Conservation (phyloP, 2,329 filamentous ascomycete species). For the Lasiodiplodia sp. region DNA sequence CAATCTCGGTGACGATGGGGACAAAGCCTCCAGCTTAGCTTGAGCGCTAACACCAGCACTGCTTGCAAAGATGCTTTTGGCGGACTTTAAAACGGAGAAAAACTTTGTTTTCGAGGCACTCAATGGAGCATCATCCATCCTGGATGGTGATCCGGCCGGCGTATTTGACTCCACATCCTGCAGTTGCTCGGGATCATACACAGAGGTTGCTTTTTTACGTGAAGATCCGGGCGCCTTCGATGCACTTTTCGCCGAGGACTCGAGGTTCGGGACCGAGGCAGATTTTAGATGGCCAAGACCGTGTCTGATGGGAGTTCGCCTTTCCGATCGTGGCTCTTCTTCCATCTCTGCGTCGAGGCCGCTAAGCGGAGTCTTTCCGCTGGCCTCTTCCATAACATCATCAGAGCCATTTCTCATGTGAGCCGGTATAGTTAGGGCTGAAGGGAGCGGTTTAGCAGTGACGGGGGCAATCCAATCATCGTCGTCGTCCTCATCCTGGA, state of each 20-base stretch:
- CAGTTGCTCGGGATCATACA: conserved; percentile 50
- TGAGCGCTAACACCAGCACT: conserved; percentile 67
- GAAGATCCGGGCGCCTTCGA: conserved; percentile 42
- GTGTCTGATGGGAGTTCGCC: conserved; percentile 39
- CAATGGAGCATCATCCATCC: conserved; percentile 75
- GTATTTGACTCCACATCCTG: conserved; percentile 59
- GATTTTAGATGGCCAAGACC: conserved; percentile 66
- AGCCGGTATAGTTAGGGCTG: conserved; percentile 52
- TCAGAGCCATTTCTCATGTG: conserved; percentile 68
- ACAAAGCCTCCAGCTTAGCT: conserved; percentile 63
- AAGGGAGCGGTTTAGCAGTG: conserved; percentile 44
- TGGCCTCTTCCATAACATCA: conserved; percentile 67
- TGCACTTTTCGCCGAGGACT: conserved; percentile 56
- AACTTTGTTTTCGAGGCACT: conserved; percentile 94
- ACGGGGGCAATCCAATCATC: conserved; percentile 67
- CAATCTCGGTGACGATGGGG: conserved; percentile 25
- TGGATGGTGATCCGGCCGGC: conserved; percentile 64
- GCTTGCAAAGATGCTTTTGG: conserved; percentile 84
- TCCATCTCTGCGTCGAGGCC: neutral
- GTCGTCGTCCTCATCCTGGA: conserved; percentile 49
- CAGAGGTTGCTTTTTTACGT: conserved; percentile 65
- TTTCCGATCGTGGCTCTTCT: neutral
- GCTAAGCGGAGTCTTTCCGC: conserved; percentile 47
- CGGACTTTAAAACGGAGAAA: conserved; percentile 88
- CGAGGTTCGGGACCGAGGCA: conserved; percentile 66